Base-by-base conservation (phyloP, 345 rosid species). In the Passiflora organensis region DNA sequence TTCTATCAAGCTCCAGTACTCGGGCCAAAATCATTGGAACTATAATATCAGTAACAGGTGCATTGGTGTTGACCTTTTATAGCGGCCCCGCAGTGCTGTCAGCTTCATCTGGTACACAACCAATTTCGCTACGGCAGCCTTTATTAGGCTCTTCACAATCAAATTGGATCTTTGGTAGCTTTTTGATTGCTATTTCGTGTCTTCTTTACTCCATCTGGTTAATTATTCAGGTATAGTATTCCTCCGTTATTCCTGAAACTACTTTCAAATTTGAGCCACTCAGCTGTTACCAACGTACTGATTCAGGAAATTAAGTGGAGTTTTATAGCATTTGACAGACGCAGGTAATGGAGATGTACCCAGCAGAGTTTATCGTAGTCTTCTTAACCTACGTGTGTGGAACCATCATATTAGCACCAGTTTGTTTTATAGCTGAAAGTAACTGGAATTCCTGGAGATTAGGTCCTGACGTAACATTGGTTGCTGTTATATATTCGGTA, bases 21-120 rank as follows among this genome's bases (percentile, higher is more conserved):
- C 25, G 38, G 11, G 67, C 71, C 10, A 71, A 65, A 55, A 24
- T 53, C 2, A 8, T 60, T 2, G 70, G 75, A 50, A 45, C 60
- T 24, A 41, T 51, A 24, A 45, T 49, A 45, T 60, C 70, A 6
- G 46, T 65, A 17, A 34, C 55, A 10, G 75, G 67, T 13, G 75
- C 70, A 17, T 55, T 51, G 2, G 19, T 55, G 3, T 62, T 65
- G 12, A 50, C 67, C 1, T 51, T 37, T 23, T 60, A 65, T 66
- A 56, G 45, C 20, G 75, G 75, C 32, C 34, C 62, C 2, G 39
- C 51, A 11, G 20, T 69, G n/a, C 14, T 6, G 6, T 42, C 25
- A n/a, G 18, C 34, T 12, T 28, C 16, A 1, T 9, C 44, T 5
- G 18, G 10, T 37, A 28, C 34, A 28, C 34, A 28, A 8, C 1